Evolutionary conservation across 352 stramenopile genomes (phyloP).

Genomic region (Pythium brachiatum): DNA sequence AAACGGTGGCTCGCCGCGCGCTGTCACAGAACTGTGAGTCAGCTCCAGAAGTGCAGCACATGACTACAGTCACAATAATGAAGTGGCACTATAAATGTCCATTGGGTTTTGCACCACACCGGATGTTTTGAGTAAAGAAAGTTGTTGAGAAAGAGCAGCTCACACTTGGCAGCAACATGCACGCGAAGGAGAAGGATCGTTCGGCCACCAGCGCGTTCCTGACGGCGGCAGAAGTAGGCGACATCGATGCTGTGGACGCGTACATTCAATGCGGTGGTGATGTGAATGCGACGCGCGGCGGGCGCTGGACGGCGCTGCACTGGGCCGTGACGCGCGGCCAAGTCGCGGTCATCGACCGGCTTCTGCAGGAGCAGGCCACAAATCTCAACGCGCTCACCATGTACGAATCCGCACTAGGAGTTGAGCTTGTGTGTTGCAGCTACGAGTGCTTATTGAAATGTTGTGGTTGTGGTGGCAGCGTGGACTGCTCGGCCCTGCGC

Average conservation of each 20-base stretch:
- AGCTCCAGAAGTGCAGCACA: no score
- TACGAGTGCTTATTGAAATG: no score
- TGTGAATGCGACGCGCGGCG: slow-evolving; percentile 54
- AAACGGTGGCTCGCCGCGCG: slow-evolving; percentile 21
- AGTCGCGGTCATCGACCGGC: slow-evolving; percentile 34
- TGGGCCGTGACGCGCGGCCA: slow-evolving; percentile 58
- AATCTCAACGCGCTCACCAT: slow-evolving; percentile 62
- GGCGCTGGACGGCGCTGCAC: slow-evolving; percentile 71
- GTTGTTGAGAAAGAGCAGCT: not conserved
- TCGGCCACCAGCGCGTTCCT: slow-evolving; percentile 37
- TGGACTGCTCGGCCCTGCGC: slow-evolving; percentile 51
- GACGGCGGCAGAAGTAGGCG: slow-evolving; percentile 40
- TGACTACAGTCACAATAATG: slow-evolving; percentile 28
- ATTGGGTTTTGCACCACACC: no score
- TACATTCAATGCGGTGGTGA: slow-evolving; percentile 36
- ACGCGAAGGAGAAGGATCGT: slow-evolving; percentile 1
- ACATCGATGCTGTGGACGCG: slow-evolving; percentile 35
- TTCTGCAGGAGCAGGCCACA: slow-evolving; percentile 34
- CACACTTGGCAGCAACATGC: not conserved
- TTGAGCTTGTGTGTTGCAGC: no score
- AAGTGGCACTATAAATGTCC: not conserved
- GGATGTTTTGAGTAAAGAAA: not conserved
- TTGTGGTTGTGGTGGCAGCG: slow-evolving; percentile 23
- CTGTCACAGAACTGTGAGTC: slow-evolving; percentile 16
- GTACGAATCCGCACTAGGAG: no score